Evolutionary conservation across 2,329 filamentous ascomycete genomes (phyloP).

Genomic region (Escovopsis sp.): DNA sequence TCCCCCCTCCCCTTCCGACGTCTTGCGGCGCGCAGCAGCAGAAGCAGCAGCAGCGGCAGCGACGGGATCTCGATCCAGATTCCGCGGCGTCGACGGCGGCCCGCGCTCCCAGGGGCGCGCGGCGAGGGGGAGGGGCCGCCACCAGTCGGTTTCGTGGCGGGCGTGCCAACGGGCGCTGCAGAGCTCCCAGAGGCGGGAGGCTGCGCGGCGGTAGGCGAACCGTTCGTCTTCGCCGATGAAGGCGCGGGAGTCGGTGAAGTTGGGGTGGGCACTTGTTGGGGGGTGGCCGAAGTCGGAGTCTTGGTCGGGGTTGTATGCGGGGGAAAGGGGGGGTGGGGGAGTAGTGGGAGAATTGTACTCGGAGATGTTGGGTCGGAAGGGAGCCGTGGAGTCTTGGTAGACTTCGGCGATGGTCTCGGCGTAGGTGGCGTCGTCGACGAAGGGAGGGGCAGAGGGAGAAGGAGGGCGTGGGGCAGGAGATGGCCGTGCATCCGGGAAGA

Average conservation of each 20-base stretch:
- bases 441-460: background rate
- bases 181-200: constrained; percentile 69
- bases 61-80: constrained; percentile 1
- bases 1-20: constrained; percentile 7
- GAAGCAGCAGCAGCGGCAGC: too few relatives aligned
- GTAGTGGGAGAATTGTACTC: too few relatives aligned
- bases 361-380: constrained; percentile 66
- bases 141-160: constrained; percentile 49
- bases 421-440: constrained; percentile 23
- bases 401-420: constrained; percentile 43
- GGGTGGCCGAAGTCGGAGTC: constrained; percentile 39
- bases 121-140: constrained; percentile 50
- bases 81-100: constrained; percentile 10
- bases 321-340: constrained; percentile 25
- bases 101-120: constrained; percentile 51
- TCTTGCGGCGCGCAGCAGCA: too few relatives aligned
- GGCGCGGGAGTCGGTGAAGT: constrained; percentile 52
- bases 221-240: constrained; percentile 71
- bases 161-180: constrained; percentile 60
- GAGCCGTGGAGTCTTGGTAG: constrained; percentile 61
- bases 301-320: constrained; percentile 39
- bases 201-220: constrained; percentile 66
- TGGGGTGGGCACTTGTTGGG: too few relatives aligned
- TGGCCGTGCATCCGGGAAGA: constrained; percentile 52
- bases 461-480: too few relatives aligned